These are phyloP conservation scores for Neocucurbitaria cava DNA, from an alignment of 2,329 filamentous ascomycete species.

Conservation along the genomic window DNA sequence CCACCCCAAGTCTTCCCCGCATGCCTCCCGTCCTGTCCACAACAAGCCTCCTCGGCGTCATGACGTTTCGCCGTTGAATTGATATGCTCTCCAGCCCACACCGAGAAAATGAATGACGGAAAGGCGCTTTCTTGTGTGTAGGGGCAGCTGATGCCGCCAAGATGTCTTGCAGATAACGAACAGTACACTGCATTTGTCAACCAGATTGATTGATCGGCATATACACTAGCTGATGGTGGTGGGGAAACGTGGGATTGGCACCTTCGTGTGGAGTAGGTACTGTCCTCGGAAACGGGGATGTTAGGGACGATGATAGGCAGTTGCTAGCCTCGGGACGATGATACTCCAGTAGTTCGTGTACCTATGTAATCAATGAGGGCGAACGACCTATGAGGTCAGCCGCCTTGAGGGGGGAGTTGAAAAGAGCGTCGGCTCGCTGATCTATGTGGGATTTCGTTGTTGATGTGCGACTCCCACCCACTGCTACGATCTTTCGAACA, in stretches of 20 bases:
- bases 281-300: neutral
- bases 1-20: neutral
- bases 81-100: neutral
- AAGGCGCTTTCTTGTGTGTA: neutral
- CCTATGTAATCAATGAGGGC: neutral
- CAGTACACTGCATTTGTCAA: conserved; percentile 1
- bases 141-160: neutral
- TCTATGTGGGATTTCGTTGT: neutral
- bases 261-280: neutral
- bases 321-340: conserved; percentile 23
- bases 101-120: neutral
- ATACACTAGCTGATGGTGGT: conserved; percentile 16
- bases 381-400: neutral
- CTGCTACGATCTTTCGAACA: neutral
- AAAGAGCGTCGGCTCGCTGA: neutral
- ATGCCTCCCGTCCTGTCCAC: conserved; percentile 1
- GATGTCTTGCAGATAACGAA: neutral
- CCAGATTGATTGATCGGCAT: conserved; percentile 15
- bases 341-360: conserved; percentile 9
- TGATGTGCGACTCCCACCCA: neutral
- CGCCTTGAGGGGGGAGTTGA: neutral
- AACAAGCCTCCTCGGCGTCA: conserved; percentile 4
- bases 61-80: neutral
- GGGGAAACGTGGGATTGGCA: conserved; percentile 12
- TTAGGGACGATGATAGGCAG: conserved; percentile 5